These are phyloP conservation scores for Phytophthora tentaculata DNA, from an alignment of 352 stramenopile genomes.

Conservation along the genomic window DNA sequence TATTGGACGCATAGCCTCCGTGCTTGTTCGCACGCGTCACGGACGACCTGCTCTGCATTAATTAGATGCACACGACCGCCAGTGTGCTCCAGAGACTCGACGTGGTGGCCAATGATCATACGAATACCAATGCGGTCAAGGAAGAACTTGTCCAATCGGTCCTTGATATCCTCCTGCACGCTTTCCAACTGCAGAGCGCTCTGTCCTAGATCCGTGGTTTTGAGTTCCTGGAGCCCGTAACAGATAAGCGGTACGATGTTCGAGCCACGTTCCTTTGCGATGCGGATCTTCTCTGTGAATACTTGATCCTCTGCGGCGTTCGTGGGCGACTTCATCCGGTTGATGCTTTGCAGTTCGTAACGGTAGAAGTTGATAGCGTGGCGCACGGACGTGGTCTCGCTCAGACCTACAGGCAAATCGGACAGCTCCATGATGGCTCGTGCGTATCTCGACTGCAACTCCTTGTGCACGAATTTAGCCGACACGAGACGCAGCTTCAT, in stretches of 20 bases:
- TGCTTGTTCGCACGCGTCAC: slow-evolving; percentile 54
- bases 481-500: slow-evolving; percentile 65
- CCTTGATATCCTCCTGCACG: slow-evolving; percentile 72
- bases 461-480: slow-evolving; percentile 72
- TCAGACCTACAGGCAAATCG: slow-evolving; percentile 69
- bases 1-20: slow-evolving; percentile 56
- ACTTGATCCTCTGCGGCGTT: slow-evolving; percentile 53
- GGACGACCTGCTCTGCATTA: slow-evolving; percentile 63
- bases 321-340: slow-evolving; percentile 42
- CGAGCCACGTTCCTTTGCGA: slow-evolving; percentile 56
- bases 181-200: slow-evolving; percentile 57
- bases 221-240: slow-evolving; percentile 67
- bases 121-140: slow-evolving; percentile 98
- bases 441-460: slow-evolving; percentile 73
- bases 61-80: slow-evolving; percentile 71
- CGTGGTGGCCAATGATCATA: slow-evolving; percentile 96
- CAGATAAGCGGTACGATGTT: slow-evolving; percentile 81
- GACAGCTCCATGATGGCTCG: slow-evolving; percentile 73
- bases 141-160: slow-evolving; percentile 97
- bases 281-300: slow-evolving; percentile 64
- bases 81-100: slow-evolving; percentile 58
- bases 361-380: slow-evolving; percentile 70
- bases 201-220: slow-evolving; percentile 54
- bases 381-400: slow-evolving; percentile 59
- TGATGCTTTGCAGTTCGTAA: slow-evolving; percentile 56